phyloP scores from a whole-genome alignment of 805 yeast genomes.

The Saccharomycopsis babjevae region DNA sequence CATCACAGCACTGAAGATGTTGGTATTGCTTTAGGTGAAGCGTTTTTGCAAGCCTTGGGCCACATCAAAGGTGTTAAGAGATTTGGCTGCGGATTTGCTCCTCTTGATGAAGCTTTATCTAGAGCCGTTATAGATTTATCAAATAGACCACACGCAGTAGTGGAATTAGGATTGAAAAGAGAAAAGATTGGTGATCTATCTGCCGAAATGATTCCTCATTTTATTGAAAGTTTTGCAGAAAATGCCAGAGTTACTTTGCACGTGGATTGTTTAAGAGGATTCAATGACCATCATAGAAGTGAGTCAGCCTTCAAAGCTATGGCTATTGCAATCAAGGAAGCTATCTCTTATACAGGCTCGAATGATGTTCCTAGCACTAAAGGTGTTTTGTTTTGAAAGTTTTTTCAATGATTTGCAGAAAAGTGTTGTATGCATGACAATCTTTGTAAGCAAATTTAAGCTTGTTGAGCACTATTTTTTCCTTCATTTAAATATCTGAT shows the following conservation, averaged over 20 bases:
- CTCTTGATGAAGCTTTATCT: slow-evolving; percentile 90
- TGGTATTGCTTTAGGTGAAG: slow-evolving; percentile 83
- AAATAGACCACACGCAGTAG: slow-evolving; percentile 84
- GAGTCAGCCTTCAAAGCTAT: slow-evolving; percentile 95
- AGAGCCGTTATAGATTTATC: slow-evolving; percentile 95
- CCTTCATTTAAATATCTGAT: not conserved
- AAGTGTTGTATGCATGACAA: no score
- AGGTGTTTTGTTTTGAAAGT: slow-evolving; percentile 64
- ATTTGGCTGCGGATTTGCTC: slow-evolving; percentile 90
- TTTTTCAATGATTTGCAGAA: not conserved
- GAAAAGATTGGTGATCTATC: slow-evolving; percentile 89
- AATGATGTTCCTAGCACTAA: slow-evolving; percentile 93
- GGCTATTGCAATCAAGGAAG: slow-evolving; percentile 85
- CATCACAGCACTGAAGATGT: slow-evolving; percentile 96
- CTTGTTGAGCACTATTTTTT: not conserved
- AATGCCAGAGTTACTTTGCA: slow-evolving; percentile 86
- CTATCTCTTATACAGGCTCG: slow-evolving; percentile 71
- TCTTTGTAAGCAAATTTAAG: no score
- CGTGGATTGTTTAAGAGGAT: slow-evolving; percentile 88
- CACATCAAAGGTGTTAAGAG: slow-evolving; percentile 84
- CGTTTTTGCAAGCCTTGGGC: slow-evolving; percentile 85
- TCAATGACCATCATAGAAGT: slow-evolving; percentile 92
- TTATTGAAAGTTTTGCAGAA: slow-evolving; percentile 86
- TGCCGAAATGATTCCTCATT: slow-evolving; percentile 98
- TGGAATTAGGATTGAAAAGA: slow-evolving; percentile 81